Evolutionary conservation across 768 basidiomycete species (phyloP), one percentile per base, ranked within the genome.

Genomic region (Lactarius hengduanensis): DNA sequence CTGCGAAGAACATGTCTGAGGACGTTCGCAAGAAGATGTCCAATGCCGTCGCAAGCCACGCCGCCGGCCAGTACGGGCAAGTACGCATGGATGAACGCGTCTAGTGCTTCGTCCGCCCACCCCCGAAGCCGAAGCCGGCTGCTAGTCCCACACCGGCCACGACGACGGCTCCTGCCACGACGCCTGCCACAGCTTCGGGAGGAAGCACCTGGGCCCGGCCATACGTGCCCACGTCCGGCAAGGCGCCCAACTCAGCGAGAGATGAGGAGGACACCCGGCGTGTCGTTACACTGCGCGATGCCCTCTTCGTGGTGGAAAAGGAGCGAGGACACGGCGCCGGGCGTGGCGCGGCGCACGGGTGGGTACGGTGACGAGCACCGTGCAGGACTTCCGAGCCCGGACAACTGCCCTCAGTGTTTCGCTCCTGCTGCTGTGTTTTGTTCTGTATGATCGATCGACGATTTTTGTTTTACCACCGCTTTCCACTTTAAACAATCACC

Each of bases 11-110:
- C 73, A 92, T 96, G 91, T 89, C 88, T 6, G 94, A 94, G 76
- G 94, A 95, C 71, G 90, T 93, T 71, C 81, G 88, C 70, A 96
- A 96, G 82, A 94, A 92, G 75, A 87, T 95, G 87, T 90, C 89
- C 40, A 94, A 96, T 75, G 90, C 90, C 28, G 90, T 91, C 7
- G 94, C 94, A 28, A 89, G 87, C 70, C 92, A 92, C 74, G 92
- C 92, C 6, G 91, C 92, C n/a, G 94, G 94, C 0, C 74, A 86
- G 87, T 1, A 76, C 76, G 60, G 87, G 89, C 26, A 89, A 88
- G 76, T 96, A 94, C 72, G 82, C 90, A 18, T 96, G 94, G 94
- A 92, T 95, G 91, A 92, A 79, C 18, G 84, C 89, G 6, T 83
- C 86, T 2, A 84, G 80, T 66, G 77, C 81, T 2, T 75, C 82